phyloP scores from a whole-genome alignment of 2,329 filamentous ascomycete species.

The Amauroascus verrucosus region DNA sequence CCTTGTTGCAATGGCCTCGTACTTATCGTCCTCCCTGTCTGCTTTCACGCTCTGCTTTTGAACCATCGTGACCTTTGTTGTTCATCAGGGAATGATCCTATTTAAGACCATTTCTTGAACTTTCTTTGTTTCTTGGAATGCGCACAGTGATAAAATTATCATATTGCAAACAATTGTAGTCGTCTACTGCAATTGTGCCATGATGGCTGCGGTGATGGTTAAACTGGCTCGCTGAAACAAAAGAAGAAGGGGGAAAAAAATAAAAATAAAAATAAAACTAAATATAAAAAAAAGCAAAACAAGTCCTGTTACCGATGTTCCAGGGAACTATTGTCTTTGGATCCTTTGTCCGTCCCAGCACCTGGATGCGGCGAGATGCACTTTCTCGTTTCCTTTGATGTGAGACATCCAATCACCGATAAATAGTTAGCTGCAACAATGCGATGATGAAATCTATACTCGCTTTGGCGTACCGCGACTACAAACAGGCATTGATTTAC shows the following conservation, averaged over 20 bases:
- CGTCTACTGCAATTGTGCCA: slow-evolving; percentile 12
- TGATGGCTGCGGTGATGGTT: background rate
- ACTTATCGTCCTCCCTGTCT: background rate
- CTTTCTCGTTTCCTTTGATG: slow-evolving; percentile 15
- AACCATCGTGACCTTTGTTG: slow-evolving; percentile 10
- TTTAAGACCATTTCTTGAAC: slow-evolving; percentile 1
- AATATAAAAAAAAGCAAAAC: slow-evolving; percentile 7
- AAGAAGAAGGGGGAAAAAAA: too few species aligned
- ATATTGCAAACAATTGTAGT: slow-evolving; percentile 19
- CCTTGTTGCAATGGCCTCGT: background rate
- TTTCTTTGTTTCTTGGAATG: slow-evolving; percentile 17
- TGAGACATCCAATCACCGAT: slow-evolving; percentile 22
- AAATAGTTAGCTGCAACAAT: slow-evolving; percentile 27
- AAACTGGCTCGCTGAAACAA: slow-evolving; percentile 1
- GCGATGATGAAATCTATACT: slow-evolving; percentile 21
- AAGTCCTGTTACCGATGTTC: slow-evolving; percentile 4
- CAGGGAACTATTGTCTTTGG: slow-evolving; percentile 22
- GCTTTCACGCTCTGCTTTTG: background rate
- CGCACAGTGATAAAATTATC: slow-evolving; percentile 8
- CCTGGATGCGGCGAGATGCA: slow-evolving; percentile 25
- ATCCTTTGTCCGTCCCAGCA: slow-evolving; percentile 26
- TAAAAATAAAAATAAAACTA: too few species aligned
- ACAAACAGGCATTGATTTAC: slow-evolving; percentile 17
- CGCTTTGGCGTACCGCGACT: slow-evolving; percentile 19
- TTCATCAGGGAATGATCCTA: slow-evolving; percentile 4